phyloP scores from a whole-genome alignment of 1,284 basidiomycete species.

The Moniliophthora roreri region DNA sequence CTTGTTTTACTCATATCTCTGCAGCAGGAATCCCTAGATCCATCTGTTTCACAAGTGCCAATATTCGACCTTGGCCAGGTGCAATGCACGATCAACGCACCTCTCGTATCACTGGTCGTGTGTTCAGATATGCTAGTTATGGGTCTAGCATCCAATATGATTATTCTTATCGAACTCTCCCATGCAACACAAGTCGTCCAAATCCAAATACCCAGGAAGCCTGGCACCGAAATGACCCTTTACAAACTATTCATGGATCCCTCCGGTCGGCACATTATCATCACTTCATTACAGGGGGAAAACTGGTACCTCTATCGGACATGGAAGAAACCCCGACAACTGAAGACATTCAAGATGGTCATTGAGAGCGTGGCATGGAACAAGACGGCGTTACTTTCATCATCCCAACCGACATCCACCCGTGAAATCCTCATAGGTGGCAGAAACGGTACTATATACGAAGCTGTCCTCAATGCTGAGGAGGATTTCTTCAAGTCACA shows the following conservation, averaged over 20 bases:
- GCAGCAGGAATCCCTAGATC: constrained; percentile 36
- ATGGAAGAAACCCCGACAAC: constrained; percentile 76
- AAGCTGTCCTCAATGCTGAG: constrained; percentile 81
- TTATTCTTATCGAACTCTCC: constrained; percentile 84
- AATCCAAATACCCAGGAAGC: constrained; percentile 73
- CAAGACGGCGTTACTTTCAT: constrained; percentile 66
- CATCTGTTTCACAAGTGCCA: constrained; percentile 44
- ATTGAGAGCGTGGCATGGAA: constrained; percentile 97
- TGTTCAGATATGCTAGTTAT: constrained; percentile 87
- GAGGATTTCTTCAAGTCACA: constrained; percentile 93
- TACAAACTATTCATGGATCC: constrained; percentile 89
- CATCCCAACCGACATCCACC: constrained; percentile 69
- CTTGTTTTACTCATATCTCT: constrained; percentile 6
- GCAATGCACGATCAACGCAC: constrained; percentile 84
- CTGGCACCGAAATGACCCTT: constrained; percentile 61
- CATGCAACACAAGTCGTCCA: constrained; percentile 80
- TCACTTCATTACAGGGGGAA: constrained; percentile 87
- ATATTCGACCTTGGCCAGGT: constrained; percentile 86
- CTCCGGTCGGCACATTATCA: constrained; percentile 85
- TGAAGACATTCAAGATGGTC: constrained; percentile 84
- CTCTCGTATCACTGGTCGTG: constrained; percentile 77
- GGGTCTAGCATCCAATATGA: constrained; percentile 73
- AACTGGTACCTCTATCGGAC: constrained; percentile 89
- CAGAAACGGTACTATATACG: constrained; percentile 81
- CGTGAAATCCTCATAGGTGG: constrained; percentile 90